These are phyloP conservation scores for Zelopaecilomyces penicillatus DNA, from an alignment of 2,329 filamentous ascomycete genomes.

Conservation along the genomic window DNA sequence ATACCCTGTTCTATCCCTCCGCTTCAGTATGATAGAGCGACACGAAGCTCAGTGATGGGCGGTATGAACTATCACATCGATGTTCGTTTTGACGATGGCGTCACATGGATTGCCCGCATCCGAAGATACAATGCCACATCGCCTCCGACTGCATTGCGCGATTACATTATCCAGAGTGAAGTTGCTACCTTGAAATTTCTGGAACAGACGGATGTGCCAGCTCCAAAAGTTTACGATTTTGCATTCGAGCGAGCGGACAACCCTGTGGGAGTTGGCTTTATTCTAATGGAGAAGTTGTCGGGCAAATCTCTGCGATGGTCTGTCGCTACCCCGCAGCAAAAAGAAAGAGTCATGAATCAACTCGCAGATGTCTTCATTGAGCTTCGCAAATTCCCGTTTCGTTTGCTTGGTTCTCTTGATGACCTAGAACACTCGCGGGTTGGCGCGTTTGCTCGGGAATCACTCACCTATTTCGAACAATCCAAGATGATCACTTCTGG, in stretches of 20 bases:
- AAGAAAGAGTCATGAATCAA: slow-evolving; percentile 26
- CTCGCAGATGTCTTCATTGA: slow-evolving; percentile 31
- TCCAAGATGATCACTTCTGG: slow-evolving; percentile 22
- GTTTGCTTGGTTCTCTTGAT: slow-evolving; percentile 27
- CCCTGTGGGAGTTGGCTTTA: slow-evolving; percentile 30
- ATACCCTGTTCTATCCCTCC: slow-evolving; percentile 26
- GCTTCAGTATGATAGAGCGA: slow-evolving; percentile 27
- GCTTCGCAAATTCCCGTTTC: slow-evolving; percentile 27
- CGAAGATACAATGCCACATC: slow-evolving; percentile 32
- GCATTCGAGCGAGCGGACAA: slow-evolving; percentile 21
- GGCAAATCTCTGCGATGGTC: slow-evolving; percentile 29
- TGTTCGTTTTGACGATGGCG: slow-evolving; percentile 33
- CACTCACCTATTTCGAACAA: slow-evolving; percentile 24
- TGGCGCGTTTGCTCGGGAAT: slow-evolving; percentile 29
- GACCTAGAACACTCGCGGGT: slow-evolving; percentile 18
- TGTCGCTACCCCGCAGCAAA: slow-evolving; percentile 23
- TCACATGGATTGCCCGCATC: slow-evolving; percentile 34
- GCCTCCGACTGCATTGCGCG: slow-evolving; percentile 23
- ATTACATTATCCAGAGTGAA: slow-evolving; percentile 32
- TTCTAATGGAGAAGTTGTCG: slow-evolving; percentile 34
- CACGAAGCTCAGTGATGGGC: slow-evolving; percentile 30
- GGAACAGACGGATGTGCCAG: slow-evolving; percentile 24
- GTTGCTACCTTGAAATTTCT: slow-evolving; percentile 33
- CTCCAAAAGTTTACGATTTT: slow-evolving; percentile 30
- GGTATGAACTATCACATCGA: slow-evolving; percentile 37